phyloP scores from a whole-genome alignment of 352 stramenopile genomes.

The Phytophthora megakarya region DNA sequence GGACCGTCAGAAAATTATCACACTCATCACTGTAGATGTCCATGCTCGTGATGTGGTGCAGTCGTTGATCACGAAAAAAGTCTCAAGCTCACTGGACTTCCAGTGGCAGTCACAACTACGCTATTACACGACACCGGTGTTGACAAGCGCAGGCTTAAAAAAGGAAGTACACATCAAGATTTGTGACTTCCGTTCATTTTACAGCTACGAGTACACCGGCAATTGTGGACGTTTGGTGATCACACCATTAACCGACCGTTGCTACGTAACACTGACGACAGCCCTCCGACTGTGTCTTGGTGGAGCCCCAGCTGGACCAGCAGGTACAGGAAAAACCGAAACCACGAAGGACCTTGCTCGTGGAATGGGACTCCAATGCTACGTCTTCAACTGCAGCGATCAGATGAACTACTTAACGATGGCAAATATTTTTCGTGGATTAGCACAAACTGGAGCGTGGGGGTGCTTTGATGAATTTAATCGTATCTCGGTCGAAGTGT shows the following conservation, averaged over 20 bases:
- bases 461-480: constrained; percentile 98
- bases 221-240: constrained; percentile 91
- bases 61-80: constrained; percentile 92
- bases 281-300: constrained; percentile 79
- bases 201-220: constrained; percentile 97
- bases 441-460: constrained; percentile 95
- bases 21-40: constrained; percentile 97
- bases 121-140: constrained; percentile 86
- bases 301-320: constrained; percentile 76
- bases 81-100: constrained; percentile 91
- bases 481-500: constrained; percentile 95
- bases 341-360: constrained; percentile 84
- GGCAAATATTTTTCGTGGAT: constrained; percentile 94
- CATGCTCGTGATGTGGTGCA: constrained; percentile 96
- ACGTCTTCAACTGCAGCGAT: constrained; percentile 90
- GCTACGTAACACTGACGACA: constrained; percentile 87
- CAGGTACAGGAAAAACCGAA: constrained; percentile 88
- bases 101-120: constrained; percentile 96
- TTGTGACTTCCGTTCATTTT: constrained; percentile 91
- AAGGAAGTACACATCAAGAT: constrained; percentile 89
- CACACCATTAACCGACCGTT: constrained; percentile 83
- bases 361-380: constrained; percentile 79
- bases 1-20: constrained; percentile 94
- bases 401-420: constrained; percentile 97
- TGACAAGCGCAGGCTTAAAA: constrained; percentile 40